Evolutionary conservation across 2,329 filamentous ascomycete genomes (phyloP), one percentile per base, ranked within the genome.

Genomic region (Cryphonectria carpinicola): DNA sequence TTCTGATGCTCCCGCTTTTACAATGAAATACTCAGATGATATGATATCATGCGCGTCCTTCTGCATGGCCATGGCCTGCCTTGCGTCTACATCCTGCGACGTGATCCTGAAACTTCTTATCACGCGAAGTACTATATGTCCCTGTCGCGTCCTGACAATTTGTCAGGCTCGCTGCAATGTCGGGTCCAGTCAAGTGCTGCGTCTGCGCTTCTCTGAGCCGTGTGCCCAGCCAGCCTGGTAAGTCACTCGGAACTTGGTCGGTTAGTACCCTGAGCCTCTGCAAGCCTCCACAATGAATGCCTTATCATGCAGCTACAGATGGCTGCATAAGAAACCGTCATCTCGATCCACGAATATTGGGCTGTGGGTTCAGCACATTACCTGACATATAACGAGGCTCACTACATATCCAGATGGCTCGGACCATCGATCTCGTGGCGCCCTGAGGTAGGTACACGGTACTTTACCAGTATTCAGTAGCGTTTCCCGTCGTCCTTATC

Each of bases 401-500:
- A 61, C 62, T 14, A 37, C 46, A 66, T 35, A 37, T 49, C 25
- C 25, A 52, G 19, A 19, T 65, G 28, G 54, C 25, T 49, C 32
- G 19, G 35, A n/a, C 19, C 58, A 37, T 39, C 32, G 19, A n/a
- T 25, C 43, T 65, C 22, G 28, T 22, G 49, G 69, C 39, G n/a
- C 41, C 49, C 63, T 71, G 58, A 61, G 70, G 58, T 35, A 58
- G 25, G 52, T 28, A 56, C 52, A 35, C 7, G 17, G 19, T 39
- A 39, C 28, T 19, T 32, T 39, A 19, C 22, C 32, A 43, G 39
- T 28, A 32, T 14, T 4, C 25, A 11, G 41, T 25, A 49, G 28
- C 28, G 11, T 32, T 8, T 28, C 46, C 28, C 19, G 37, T 28
- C 52, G 4, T 49, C 68, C 49, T 66, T 65, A 69, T 69, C 63